Percentiles rank a stretch among this genome's conserved stretches.
phyloP scores from a whole-genome alignment of 1,139 yeast genomes.

The Taphrina communis region DNA sequence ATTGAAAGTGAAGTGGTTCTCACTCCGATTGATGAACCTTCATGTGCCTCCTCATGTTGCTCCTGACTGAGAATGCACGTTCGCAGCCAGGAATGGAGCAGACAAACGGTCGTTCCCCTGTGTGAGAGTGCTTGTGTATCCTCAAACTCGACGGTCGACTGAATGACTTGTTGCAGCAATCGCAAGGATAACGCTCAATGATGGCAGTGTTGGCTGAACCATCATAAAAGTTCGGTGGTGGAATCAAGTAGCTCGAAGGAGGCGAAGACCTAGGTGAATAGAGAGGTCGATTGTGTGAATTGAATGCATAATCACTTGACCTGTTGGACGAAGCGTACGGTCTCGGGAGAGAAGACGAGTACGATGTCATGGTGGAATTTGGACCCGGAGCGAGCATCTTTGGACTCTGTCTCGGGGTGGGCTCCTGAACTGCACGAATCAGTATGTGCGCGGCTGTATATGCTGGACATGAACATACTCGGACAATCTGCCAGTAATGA shows the following conservation, averaged over 20 bases:
- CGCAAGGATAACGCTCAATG: slow-evolving; percentile 57
- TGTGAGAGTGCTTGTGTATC: slow-evolving; percentile 82
- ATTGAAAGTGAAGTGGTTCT: too few relatives aligned
- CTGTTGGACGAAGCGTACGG: neutral
- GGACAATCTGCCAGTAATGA: slow-evolving; percentile 32
- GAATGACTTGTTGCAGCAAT: slow-evolving; percentile 75
- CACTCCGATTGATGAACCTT: slow-evolving; percentile 39
- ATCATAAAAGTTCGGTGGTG: slow-evolving; percentile 3
- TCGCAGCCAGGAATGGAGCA: slow-evolving; percentile 74
- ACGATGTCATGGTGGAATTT: neutral
- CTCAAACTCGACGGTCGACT: slow-evolving; percentile 80
- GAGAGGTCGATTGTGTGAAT: neutral
- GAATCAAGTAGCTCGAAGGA: slow-evolving; percentile 12
- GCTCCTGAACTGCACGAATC: slow-evolving; percentile 19
- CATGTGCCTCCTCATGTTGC: slow-evolving; percentile 78
- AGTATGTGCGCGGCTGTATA: neutral
- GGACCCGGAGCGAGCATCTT: slow-evolving; percentile 8
- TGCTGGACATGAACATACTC: slow-evolving; percentile 1
- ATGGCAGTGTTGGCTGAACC: slow-evolving; percentile 12
- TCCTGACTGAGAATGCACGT: slow-evolving; percentile 73
- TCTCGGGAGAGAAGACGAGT: neutral
- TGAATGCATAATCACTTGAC: neutral
- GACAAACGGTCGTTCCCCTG: slow-evolving; percentile 80
- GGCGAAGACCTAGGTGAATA: slow-evolving; percentile 24
- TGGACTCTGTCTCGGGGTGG: slow-evolving; percentile 30